Percentiles rank a stretch among this genome's conserved stretches.
Evolutionary conservation across 106 monocot genomes (phyloP).

Genomic region (Phalaenopsis equestris): DNA sequence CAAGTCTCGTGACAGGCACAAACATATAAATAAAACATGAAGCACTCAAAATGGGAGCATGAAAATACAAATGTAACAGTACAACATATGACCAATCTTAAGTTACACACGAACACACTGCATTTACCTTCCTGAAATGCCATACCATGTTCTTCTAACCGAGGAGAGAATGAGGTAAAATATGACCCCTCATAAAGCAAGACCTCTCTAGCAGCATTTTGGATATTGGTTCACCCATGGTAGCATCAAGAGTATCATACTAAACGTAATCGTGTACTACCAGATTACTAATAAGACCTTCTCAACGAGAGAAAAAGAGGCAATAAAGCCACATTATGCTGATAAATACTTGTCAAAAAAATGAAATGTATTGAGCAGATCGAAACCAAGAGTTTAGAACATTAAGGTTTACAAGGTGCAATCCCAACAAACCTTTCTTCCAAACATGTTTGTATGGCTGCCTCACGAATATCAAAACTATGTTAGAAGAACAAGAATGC

Average conservation of each 20-base stretch:
- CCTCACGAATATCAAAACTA: conserved; percentile 33
- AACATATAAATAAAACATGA: neutral
- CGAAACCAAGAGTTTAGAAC: conserved; percentile 22
- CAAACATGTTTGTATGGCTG: conserved; percentile 31
- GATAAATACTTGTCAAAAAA: conserved; percentile 13
- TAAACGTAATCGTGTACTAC: conserved; percentile 32
- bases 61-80: neutral
- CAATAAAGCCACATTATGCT: conserved; percentile 16
- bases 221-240: conserved; percentile 43
- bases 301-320: conserved; percentile 11
- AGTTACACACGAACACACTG: conserved; percentile 33
- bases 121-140: conserved; percentile 66
- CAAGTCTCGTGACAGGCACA: neutral
- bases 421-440: conserved; percentile 50
- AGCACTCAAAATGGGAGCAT: conserved; percentile 4
- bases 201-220: conserved; percentile 55
- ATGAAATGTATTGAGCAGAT: neutral
- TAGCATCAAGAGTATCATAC: conserved; percentile 39
- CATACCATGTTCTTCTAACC: conserved; percentile 35
- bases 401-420: conserved; percentile 30
- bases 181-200: conserved; percentile 29
- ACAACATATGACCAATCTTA: conserved; percentile 26
- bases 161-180: conserved; percentile 29
- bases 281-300: conserved; percentile 30
- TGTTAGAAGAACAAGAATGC: conserved; percentile 26